Percentiles rank a stretch among this genome's conserved stretches.
Evolutionary conservation across 1,284 basidiomycete genomes (phyloP).

Genomic region (Papiliotrema terrestris): DNA sequence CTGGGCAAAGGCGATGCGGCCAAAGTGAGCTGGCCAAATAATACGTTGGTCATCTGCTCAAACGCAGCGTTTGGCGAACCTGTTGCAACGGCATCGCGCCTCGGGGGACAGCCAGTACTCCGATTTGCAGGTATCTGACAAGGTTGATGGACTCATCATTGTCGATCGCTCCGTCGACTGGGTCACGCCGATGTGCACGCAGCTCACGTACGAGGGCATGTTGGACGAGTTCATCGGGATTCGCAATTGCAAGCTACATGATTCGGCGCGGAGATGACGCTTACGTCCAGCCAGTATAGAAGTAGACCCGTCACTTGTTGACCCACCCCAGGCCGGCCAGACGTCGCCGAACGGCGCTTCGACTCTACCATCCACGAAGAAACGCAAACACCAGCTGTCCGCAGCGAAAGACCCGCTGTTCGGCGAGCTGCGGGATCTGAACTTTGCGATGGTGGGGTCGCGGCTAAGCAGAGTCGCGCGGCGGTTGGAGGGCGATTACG

Average conservation of each 20-base stretch:
- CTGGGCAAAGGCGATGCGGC: slow-evolving; percentile 91
- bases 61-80: slow-evolving; percentile 66
- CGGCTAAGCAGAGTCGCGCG: slow-evolving; percentile 77
- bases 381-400: slow-evolving; percentile 81
- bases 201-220: slow-evolving; percentile 94
- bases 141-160: slow-evolving; percentile 81
- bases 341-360: slow-evolving; percentile 34
- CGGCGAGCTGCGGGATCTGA: slow-evolving; percentile 78
- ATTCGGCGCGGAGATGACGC: slow-evolving; percentile 8
- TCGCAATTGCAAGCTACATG: slow-evolving; percentile 65
- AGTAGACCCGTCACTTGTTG: slow-evolving; percentile 73
- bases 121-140: slow-evolving; percentile 46
- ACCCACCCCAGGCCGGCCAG: slow-evolving; percentile 51
- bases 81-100: slow-evolving; percentile 62
- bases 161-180: slow-evolving; percentile 91
- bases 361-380: slow-evolving; percentile 54
- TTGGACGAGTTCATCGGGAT: slow-evolving; percentile 93
- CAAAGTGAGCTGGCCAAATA: slow-evolving; percentile 56
- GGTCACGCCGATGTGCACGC: slow-evolving; percentile 91
- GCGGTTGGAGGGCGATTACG: slow-evolving; percentile 82
- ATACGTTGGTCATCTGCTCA: slow-evolving; percentile 1
- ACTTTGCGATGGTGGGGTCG: slow-evolving; percentile 89
- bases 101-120: slow-evolving; percentile 30
- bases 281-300: slow-evolving; percentile 73
- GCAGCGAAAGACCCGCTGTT: slow-evolving; percentile 77